These are phyloP conservation scores for Beauveria bassiana DNA, from an alignment of 2,329 filamentous ascomycete species.

Conservation along the genomic window DNA sequence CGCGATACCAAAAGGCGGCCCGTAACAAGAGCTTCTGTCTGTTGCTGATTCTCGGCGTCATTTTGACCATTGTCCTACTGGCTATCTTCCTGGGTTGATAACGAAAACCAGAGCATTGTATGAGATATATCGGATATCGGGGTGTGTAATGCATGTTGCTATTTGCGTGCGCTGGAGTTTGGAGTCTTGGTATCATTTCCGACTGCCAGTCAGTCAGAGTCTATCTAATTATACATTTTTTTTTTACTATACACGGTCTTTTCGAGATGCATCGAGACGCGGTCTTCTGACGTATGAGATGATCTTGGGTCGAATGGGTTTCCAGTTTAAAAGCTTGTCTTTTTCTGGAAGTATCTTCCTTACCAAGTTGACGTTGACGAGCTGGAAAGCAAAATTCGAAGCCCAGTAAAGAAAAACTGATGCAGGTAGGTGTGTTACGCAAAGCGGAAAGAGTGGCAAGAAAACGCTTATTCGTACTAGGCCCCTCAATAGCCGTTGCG, in stretches of 20 bases:
- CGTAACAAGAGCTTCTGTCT: slow-evolving; percentile 92
- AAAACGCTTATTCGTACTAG: slow-evolving; percentile 25
- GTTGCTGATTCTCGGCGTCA: slow-evolving; percentile 78
- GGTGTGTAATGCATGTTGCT: background rate
- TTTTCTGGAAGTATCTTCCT: slow-evolving; percentile 17
- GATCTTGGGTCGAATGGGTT: background rate
- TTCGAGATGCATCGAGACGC: background rate
- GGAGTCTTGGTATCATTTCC: slow-evolving; percentile 10
- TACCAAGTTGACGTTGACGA: slow-evolving; percentile 26
- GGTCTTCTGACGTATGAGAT: background rate
- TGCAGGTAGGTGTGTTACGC: slow-evolving; percentile 29
- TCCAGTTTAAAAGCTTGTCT: slow-evolving; percentile 13
- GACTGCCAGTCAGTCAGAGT: background rate
- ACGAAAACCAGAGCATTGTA: background rate
- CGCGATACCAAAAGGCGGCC: slow-evolving; percentile 89
- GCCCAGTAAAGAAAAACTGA: slow-evolving; percentile 35
- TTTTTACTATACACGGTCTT: background rate
- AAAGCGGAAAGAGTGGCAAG: slow-evolving; percentile 26
- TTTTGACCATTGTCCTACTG: slow-evolving; percentile 81
- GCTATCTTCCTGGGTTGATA: slow-evolving; percentile 54
- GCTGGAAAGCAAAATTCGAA: slow-evolving; percentile 27
- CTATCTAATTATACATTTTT: slow-evolving; percentile 1
- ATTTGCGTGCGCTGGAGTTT: slow-evolving; percentile 6
- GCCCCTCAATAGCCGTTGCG: slow-evolving; percentile 12
- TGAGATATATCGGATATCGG: background rate